phyloP scores from a whole-genome alignment of 768 basidiomycete species.

The Termitomyces sp. region DNA sequence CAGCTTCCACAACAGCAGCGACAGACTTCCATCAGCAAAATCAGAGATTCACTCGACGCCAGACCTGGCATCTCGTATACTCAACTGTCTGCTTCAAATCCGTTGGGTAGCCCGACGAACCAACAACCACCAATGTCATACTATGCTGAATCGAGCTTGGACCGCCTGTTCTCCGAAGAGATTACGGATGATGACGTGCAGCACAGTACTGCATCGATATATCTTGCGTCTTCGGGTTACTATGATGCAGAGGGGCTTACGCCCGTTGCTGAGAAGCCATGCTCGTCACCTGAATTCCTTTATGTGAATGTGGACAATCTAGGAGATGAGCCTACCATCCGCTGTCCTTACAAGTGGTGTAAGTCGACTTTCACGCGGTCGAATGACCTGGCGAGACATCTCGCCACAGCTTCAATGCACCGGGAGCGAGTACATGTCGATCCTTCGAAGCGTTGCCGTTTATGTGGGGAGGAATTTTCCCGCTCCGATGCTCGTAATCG shows the following conservation, averaged over 20 bases:
- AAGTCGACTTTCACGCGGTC: slow-evolving; percentile 19
- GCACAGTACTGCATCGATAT: neutral
- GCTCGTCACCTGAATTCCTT: neutral
- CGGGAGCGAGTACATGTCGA: slow-evolving; percentile 9
- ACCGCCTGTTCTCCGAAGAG: neutral
- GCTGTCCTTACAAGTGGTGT: slow-evolving; percentile 20
- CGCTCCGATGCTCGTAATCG: slow-evolving; percentile 23
- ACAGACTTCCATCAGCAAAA: neutral
- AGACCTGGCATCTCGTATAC: neutral
- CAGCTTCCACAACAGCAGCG: neutral
- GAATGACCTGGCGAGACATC: slow-evolving; percentile 20
- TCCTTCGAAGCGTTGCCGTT: slow-evolving; percentile 13
- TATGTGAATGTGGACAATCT: neutral
- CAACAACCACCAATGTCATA: neutral
- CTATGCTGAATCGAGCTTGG: neutral
- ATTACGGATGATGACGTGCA: neutral
- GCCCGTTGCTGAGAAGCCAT: neutral
- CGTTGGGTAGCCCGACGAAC: neutral
- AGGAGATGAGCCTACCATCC: slow-evolving; percentile 1
- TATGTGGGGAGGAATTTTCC: slow-evolving; percentile 19
- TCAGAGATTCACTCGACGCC: neutral
- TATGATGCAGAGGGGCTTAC: neutral
- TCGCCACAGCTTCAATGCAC: slow-evolving; percentile 19
- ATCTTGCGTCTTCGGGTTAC: neutral
- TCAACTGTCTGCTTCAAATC: neutral